Base-by-base conservation (phyloP, 306 rosid genomes). In the Lagenaria siceraria region DNA sequence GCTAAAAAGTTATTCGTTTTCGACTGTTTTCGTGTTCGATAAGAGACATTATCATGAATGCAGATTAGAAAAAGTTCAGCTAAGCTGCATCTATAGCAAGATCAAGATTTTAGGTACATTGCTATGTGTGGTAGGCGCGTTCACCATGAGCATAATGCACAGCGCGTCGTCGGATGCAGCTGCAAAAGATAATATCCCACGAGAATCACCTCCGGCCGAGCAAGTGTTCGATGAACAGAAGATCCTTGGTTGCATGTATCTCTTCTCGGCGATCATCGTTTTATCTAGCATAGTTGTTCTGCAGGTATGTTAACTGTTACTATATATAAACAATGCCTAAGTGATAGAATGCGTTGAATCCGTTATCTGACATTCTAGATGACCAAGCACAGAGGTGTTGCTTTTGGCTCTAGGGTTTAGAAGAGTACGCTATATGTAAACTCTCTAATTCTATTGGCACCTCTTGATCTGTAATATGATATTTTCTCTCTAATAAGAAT, bases 61-160 rank as follows among this genome's bases (percentile, higher is more conserved):
- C 95, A 95, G 99, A 87, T 79, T 90, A 80, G 99, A 92, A 95
- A 90, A 60, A 75, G 83, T 95, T 6, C 82, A 85, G 68, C 56
- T 89, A 25, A 80, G 86, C 73, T 89, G 93, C 74, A 18, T 49
- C 7, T 83, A 89, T 82, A 88, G 99, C 80, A 82, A 80, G 80
- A 76, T 95, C 52, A 95, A 95, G 87, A 89, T 92, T 64, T 10
- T 90, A 70, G 99, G 97, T 27, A 89, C 99, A 53, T 25, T 87
- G 80, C 77, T 95, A 12, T 92, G 96, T 31, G 97, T 95, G 1
- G 61, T 86, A 40, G 97, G 97, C 10, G 97, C 97, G 62, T 48
- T 95, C 31, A 68, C 88, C 63, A 84, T 90, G 93, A 95, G 97
- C 84, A 35, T 89, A 79, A 88, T 89, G 88, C 97, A 90, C 43